Evolutionary conservation across 805 yeast species (phyloP), one percentile per base, ranked within the genome.

Genomic region (Danielozyma ontarioensis): DNA sequence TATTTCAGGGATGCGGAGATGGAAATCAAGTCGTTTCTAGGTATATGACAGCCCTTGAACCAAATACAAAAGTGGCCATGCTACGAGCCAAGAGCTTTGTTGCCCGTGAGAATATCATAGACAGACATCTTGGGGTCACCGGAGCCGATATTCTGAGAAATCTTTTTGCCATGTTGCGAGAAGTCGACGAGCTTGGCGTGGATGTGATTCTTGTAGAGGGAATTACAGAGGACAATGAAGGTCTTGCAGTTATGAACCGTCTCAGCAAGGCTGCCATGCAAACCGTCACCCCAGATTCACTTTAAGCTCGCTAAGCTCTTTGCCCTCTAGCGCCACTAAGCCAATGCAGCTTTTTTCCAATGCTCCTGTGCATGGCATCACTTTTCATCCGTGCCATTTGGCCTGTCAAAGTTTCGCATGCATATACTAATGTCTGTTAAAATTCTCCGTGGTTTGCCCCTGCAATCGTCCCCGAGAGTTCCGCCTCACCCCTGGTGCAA

Each of bases 181-280:
- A 79, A 27, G 80, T 85, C 12, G 98, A 93, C 53, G 82, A 76
- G 34, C 42, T 57, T 15, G 73, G 69, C 2, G 88, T 78, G 2
- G 87, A 83, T 39, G 44, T 77, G 24, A 87, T 93, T 7, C 67
- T 93, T 30, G 88, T 89, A 1, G 97, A 89, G 55, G 95, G 95
- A 0, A 75, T 88, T 5, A 75, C 67, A 17, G 88, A 83, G 42
- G 60, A 66, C 1, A 72, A 81, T 33, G 93, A 88, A 51, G 98
- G 98, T 0, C 66, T 89, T 36, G 98, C 98, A 0, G 82, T 93
- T 24, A 90, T 93, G 96, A 93, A 93, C 55, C 64, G 98, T 46
- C 64, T 90, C 21, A 68, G 72, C 23, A 89, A 89, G 55, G 97
- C 97, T 3, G 94, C 97, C 0, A 59, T 74, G 4, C 73, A 69